Percentiles rank a stretch among this genome's conserved stretches.
These are phyloP conservation scores for Streptanthus diversifolius DNA, from an alignment of 345 rosid genomes.

Conservation along the genomic window DNA sequence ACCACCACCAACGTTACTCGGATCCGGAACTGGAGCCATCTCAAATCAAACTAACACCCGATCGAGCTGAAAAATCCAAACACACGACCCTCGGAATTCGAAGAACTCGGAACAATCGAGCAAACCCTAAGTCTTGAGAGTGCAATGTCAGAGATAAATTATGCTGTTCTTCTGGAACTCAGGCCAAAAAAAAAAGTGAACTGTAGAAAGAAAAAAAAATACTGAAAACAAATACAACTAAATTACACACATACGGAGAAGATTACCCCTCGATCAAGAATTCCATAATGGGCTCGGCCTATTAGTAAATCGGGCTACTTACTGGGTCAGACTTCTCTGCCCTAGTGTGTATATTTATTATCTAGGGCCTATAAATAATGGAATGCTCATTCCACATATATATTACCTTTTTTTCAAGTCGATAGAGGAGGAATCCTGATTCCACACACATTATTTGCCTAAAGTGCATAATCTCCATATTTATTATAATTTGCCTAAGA, in stretches of 20 bases:
- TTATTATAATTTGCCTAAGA: no score
- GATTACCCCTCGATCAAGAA: constrained; percentile 28
- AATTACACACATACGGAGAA: not conserved
- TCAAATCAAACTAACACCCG: constrained; percentile 1
- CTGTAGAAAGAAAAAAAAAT: not conserved
- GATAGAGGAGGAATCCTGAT: no score
- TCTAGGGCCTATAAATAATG: no score
- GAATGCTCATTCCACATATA: no score
- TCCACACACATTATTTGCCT: no score
- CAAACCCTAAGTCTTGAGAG: constrained; percentile 14
- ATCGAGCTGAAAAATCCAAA: constrained; percentile 1
- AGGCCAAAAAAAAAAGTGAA: not conserved
- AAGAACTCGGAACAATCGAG: not conserved
- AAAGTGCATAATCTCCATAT: no score
- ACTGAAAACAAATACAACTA: not conserved
- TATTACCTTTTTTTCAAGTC: no score
- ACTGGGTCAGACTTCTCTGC: not conserved
- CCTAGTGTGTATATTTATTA: not conserved
- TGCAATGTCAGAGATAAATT: constrained; percentile 5
- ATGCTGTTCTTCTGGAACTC: constrained; percentile 12
- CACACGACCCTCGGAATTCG: not conserved
- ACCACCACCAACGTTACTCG: constrained; percentile 46
- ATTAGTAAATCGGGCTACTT: not conserved
- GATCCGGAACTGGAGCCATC: constrained; percentile 55
- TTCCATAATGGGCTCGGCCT: constrained; percentile 7